Evolutionary conservation across 2,329 filamentous ascomycete genomes (phyloP).

Genomic region (Clarireedia sp.): DNA sequence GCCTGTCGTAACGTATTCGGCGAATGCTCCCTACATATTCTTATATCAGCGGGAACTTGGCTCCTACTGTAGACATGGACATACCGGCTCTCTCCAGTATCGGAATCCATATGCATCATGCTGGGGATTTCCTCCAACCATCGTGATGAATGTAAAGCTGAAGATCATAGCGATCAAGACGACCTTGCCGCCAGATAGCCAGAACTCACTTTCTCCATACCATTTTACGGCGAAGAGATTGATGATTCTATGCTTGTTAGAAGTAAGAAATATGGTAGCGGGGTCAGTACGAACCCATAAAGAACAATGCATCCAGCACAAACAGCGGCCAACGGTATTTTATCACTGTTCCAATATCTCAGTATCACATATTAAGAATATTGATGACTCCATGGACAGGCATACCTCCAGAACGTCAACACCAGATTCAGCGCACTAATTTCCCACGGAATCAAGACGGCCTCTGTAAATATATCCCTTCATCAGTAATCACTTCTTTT

Average conservation of each 20-base stretch:
- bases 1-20: conserved; percentile 50
- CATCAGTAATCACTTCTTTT: not conserved
- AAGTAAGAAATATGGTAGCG: not conserved
- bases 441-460: conserved; percentile 27
- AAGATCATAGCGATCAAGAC: conserved; percentile 39
- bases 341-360: conserved; percentile 17
- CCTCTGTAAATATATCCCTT: conserved; percentile 8
- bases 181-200: conserved; percentile 38
- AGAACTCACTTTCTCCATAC: conserved; percentile 68
- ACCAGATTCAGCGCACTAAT: conserved; percentile 36
- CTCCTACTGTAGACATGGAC: not conserved
- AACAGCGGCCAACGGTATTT: conserved; percentile 32
- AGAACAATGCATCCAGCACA: conserved; percentile 33
- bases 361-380: not conserved
- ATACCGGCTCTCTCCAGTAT: conserved; percentile 49
- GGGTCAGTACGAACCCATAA: conserved; percentile 38
- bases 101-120: conserved; percentile 63
- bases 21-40: conserved; percentile 49
- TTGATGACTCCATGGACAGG: not conserved
- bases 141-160: conserved; percentile 66
- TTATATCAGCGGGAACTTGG: not conserved
- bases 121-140: conserved; percentile 63
- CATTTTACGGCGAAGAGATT: conserved; percentile 59
- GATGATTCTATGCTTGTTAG: conserved; percentile 35
- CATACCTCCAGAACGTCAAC: conserved; percentile 36